Base-by-base conservation (phyloP, 768 basidiomycete genomes). In the Pulveroboletus sp. region DNA sequence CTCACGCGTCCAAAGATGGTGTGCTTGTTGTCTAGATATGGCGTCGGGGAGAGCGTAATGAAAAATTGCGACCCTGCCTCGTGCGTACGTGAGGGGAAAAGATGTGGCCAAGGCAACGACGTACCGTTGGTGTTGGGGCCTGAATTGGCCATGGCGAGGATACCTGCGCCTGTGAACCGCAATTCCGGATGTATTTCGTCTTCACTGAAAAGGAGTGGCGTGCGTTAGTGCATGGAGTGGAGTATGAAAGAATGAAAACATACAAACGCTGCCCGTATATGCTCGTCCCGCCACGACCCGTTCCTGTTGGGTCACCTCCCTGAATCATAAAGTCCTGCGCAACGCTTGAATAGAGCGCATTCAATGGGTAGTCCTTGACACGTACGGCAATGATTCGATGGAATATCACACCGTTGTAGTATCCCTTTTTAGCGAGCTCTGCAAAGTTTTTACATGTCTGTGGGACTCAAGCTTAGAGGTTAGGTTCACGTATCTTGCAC, bases 111-210 rank as follows among this genome's bases (percentile, higher is more conserved):
- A n/a, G n/a, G n/a, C n/a, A n/a, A 40, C 39, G 24, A 55, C 34
- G 25, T 51, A 81, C 90, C 87, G 60, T 92, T 93, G 21, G 87
- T 87, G 64, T 92, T 90, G n/a, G 89, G 89, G 11, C 94, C 94
- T 38, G 94, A 91, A 70, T 99, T 99, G 31, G 97, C 97, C 90
- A 93, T 92, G 9, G 91, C 93, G 21, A 98, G 81, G 49, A 97
- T 94, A 19, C 95, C 95, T 36, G 94, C 94, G 16, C 95, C 95
- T 2, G 93, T 94, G 72, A 97, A 97, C 40, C 94, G 76, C 57
- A 97, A 70, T 13, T 97, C 94, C 2, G 90, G 85, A 58, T 91
- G 81, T 43, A 97, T 81, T 64, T 97, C 94, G 67, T 97, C 94
- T 67, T 90, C 84, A 57, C 91, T 92, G 8, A n/a, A n/a, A n/a